A percentile compares a stretch with the other conserved stretches of the same genome.
phyloP scores from a whole-genome alignment of 2,329 filamentous ascomycete species.

The Didymella segeticola region DNA sequence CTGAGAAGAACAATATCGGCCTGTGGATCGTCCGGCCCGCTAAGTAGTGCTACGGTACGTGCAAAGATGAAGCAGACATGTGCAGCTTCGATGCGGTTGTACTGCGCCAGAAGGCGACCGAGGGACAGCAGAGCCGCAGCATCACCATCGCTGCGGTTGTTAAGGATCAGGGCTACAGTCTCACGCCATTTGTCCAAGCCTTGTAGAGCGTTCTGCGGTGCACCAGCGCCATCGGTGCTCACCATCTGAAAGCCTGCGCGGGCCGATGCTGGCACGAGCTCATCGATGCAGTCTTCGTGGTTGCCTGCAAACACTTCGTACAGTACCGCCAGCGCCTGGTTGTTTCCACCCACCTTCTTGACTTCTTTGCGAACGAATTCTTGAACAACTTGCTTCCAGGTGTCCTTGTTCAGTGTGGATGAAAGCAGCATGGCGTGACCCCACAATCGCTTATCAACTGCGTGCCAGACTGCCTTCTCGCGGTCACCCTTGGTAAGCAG shows the following conservation, averaged over 20 bases:
- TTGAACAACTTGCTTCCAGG: constrained; percentile 92
- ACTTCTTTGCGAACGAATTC: constrained; percentile 97
- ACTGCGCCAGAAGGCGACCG: constrained; percentile 81
- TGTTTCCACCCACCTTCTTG: constrained; percentile 77
- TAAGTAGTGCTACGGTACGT: constrained; percentile 72
- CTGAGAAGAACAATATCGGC: constrained; percentile 84
- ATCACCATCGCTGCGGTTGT: constrained; percentile 86
- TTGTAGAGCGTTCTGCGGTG: constrained; percentile 75
- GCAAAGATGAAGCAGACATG: constrained; percentile 95
- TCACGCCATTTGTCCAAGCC: constrained; percentile 95
- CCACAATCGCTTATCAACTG: constrained; percentile 93
- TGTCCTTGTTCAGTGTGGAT: constrained; percentile 72
- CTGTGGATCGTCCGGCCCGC: constrained; percentile 81
- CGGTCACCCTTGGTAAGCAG: constrained; percentile 80
- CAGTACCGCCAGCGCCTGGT: constrained; percentile 86
- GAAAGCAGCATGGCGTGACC: constrained; percentile 94
- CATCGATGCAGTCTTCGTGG: constrained; percentile 91
- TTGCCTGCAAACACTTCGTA: constrained; percentile 96
- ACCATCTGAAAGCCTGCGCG: constrained; percentile 91
- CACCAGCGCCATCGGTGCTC: constrained; percentile 66
- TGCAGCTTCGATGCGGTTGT: constrained; percentile 87
- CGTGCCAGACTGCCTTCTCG: constrained; percentile 91
- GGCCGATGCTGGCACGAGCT: constrained; percentile 91
- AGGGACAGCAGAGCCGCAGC: constrained; percentile 77
- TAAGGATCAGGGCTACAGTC: constrained; percentile 82